phyloP scores from a whole-genome alignment of 768 basidiomycete genomes.

The Pholiota molesta region DNA sequence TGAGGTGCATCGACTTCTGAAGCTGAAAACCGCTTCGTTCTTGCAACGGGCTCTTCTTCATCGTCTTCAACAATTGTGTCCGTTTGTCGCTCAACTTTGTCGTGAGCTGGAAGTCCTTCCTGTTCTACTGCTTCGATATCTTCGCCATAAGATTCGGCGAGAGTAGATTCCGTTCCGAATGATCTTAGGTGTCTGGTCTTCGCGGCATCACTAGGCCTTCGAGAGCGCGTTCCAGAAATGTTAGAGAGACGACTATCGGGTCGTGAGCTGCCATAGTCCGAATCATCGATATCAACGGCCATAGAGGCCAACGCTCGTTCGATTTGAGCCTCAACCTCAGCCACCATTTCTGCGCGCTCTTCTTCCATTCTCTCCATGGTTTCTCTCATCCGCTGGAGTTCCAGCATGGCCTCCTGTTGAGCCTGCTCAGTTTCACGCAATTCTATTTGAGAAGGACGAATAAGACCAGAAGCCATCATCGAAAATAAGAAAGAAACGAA shows the following conservation, averaged over 20 bases:
- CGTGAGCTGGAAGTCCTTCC: conserved; percentile 28
- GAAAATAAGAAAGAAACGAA: conserved; percentile 42
- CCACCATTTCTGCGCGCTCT: conserved; percentile 87
- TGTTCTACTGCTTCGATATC: conserved; percentile 24
- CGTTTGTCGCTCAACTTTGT: conserved; percentile 47
- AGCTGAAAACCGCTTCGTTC: conserved; percentile 82
- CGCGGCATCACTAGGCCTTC: conserved; percentile 61
- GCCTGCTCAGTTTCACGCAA: conserved; percentile 81
- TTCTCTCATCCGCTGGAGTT: conserved; percentile 81
- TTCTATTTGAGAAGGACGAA: conserved; percentile 46
- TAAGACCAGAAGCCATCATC: not conserved
- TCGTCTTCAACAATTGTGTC: conserved; percentile 59
- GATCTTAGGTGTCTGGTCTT: conserved; percentile 63
- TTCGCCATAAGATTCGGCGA: conserved; percentile 67
- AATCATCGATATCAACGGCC: conserved; percentile 79
- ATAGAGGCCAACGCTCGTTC: conserved; percentile 85
- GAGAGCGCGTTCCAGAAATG: conserved; percentile 57
- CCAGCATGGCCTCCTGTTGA: conserved; percentile 77
- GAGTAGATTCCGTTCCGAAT: conserved; percentile 78
- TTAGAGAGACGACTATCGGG: conserved; percentile 69
- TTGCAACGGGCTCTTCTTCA: conserved; percentile 53
- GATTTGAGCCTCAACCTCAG: conserved; percentile 92
- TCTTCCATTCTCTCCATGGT: conserved; percentile 88
- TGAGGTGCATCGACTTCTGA: conserved; percentile 64
- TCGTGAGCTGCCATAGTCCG: conserved; percentile 73